Evolutionary conservation across 768 basidiomycete species (phyloP).

Genomic region (Naganishia vishniacii): DNA sequence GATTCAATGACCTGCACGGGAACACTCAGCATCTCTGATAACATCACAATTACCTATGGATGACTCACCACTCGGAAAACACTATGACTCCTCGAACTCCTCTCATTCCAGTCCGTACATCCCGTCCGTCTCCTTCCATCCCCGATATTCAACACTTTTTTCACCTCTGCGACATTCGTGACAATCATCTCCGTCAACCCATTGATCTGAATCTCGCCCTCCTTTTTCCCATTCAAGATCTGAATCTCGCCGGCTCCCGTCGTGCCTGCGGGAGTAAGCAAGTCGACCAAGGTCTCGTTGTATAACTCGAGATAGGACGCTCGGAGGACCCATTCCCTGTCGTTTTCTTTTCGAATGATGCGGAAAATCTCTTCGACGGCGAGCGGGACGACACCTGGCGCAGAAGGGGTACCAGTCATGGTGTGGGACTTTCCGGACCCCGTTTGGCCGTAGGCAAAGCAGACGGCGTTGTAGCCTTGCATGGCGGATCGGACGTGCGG

Average conservation of each 20-base stretch:
- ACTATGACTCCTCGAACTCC: constrained; percentile 88
- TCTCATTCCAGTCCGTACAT: constrained; percentile 97
- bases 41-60: not conserved
- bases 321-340: constrained; percentile 84
- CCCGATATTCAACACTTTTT: constrained; percentile 75
- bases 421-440: constrained; percentile 71
- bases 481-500: constrained; percentile 63
- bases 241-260: constrained; percentile 59
- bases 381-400: constrained; percentile 91
- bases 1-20: constrained; percentile 61
- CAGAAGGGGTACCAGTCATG: constrained; percentile 57
- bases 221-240: constrained; percentile 53
- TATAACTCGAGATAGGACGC: constrained; percentile 97
- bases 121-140: constrained; percentile 84
- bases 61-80: constrained; percentile 81
- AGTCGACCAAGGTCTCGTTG: constrained; percentile 57
- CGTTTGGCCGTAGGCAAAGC: constrained; percentile 83
- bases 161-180: constrained; percentile 78
- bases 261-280: constrained; percentile 61
- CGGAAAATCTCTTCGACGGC: constrained; percentile 84
- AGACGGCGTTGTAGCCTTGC: constrained; percentile 92
- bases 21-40: not conserved
- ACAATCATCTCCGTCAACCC: constrained; percentile 88
- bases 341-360: constrained; percentile 54
- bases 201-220: constrained; percentile 52